A percentile compares a stretch with the other conserved stretches of the same genome.
Conservation (phyloP, 371 early-diverging fungal genomes). For the Mucor circinelloides region DNA sequence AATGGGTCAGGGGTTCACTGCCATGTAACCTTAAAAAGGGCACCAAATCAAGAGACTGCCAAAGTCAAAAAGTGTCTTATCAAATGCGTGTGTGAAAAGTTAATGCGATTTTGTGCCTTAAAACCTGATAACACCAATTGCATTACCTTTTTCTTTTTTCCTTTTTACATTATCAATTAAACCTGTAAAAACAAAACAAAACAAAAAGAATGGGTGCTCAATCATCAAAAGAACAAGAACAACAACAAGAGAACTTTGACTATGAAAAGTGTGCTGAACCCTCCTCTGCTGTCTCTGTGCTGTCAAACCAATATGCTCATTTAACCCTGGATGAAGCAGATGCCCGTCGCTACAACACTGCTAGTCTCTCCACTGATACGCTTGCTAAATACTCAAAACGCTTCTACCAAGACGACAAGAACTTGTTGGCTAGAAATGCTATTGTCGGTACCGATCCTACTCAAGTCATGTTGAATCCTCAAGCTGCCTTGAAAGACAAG, state of each 20-base stretch:
- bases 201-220: conserved; percentile 10
- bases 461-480: conserved; percentile 62
- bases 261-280: background rate
- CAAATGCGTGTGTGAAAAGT: too few relatives aligned
- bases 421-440: conserved; percentile 67
- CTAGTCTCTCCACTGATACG: background rate
- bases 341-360: background rate
- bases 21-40: too few relatives aligned
- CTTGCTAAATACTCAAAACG: conserved; percentile 39
- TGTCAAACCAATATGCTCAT: conserved; percentile 2
- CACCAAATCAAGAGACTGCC: too few relatives aligned
- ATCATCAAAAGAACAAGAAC: conserved; percentile 15
- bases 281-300: background rate
- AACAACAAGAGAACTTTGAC: background rate
- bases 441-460: conserved; percentile 59
- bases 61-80: too few relatives aligned
- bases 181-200: too few relatives aligned
- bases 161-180: background rate
- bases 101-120: too few relatives aligned
- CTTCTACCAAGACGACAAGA: conserved; percentile 68
- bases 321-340: background rate
- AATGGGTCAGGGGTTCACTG: too few relatives aligned
- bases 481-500: conserved; percentile 34
- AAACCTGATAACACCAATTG: too few relatives aligned
- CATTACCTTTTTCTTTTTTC: background rate